phyloP scores from a whole-genome alignment of 208 protist species.

The Novymonas esmeraldas region DNA sequence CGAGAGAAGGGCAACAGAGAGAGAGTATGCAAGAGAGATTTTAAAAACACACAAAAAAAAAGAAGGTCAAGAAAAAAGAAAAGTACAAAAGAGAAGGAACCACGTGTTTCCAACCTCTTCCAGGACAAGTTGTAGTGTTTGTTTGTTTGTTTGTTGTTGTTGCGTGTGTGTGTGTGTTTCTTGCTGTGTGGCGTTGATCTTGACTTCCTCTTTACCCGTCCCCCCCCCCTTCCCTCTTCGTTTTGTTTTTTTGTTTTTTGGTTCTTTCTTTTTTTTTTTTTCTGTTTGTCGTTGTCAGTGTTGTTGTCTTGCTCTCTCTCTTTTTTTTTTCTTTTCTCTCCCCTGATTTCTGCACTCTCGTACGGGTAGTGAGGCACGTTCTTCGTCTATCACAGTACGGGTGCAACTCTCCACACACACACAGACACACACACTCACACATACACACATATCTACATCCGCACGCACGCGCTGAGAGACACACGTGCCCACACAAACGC shows the following conservation, averaged over 20 bases:
- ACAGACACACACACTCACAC: not conserved
- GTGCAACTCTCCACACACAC: not conserved
- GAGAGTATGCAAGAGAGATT: too few relatives aligned
- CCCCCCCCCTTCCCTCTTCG: not conserved
- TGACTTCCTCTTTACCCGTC: not conserved
- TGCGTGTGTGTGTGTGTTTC: not conserved
- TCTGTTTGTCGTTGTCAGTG: slow-evolving; percentile 9
- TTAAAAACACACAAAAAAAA: too few relatives aligned
- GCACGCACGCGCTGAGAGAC: not conserved
- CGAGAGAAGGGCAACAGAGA: too few relatives aligned
- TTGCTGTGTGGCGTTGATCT: not conserved
- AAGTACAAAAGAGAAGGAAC: too few relatives aligned
- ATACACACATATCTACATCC: not conserved
- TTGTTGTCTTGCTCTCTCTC: not conserved
- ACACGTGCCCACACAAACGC: not conserved
- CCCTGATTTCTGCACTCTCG: not conserved
- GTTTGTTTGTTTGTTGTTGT: not conserved
- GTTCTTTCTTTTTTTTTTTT: slow-evolving; percentile 17
- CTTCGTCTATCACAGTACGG: slow-evolving; percentile 9
- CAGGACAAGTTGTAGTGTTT: too few relatives aligned
- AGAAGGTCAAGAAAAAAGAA: too few relatives aligned
- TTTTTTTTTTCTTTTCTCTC: not conserved
- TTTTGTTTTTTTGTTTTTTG: not conserved
- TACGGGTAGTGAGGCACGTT: slow-evolving; percentile 15
- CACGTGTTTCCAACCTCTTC: too few relatives aligned